phyloP scores from a whole-genome alignment of 495 filamentous ascomycete genomes.

The Thozetella sp. region DNA sequence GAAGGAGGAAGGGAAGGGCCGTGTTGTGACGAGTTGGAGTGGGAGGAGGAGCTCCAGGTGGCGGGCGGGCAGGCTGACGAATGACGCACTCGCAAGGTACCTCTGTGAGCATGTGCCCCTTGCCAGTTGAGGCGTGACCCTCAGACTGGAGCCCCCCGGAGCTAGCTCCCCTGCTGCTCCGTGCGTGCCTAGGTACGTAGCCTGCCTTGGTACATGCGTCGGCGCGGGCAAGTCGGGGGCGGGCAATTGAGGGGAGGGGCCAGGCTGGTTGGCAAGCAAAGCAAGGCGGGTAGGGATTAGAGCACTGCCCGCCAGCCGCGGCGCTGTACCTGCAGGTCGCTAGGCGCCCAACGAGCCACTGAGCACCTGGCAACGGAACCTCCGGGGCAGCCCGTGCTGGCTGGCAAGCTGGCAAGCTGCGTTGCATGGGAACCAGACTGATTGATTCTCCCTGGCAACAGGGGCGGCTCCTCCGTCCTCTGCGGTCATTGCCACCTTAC shows the following conservation, averaged over 20 bases:
- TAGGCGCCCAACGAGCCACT: background rate
- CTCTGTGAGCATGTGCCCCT: slow-evolving; percentile 1
- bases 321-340: background rate
- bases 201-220: background rate
- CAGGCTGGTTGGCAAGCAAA: too few species aligned
- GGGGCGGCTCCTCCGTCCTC: too few species aligned
- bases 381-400: background rate
- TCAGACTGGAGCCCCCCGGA: background rate
- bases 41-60: slow-evolving; percentile 6
- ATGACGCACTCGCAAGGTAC: slow-evolving; percentile 7
- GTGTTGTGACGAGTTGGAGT: slow-evolving; percentile 2
- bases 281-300: background rate
- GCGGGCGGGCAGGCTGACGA: slow-evolving; percentile 5
- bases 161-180: too few species aligned
- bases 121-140: background rate
- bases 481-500: too few species aligned
- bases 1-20: slow-evolving; percentile 6
- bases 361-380: background rate
- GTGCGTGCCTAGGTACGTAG: background rate
- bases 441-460: too few species aligned
- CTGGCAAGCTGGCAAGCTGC: too few species aligned
- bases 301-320: background rate
- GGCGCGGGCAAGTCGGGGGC: too few species aligned
- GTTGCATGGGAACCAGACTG: too few species aligned
- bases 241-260: too few species aligned